Percentiles rank a stretch among this genome's conserved stretches.
These are phyloP conservation scores for Sugiyamaella novakii DNA, from an alignment of 1,139 yeast species.

Conservation along the genomic window DNA sequence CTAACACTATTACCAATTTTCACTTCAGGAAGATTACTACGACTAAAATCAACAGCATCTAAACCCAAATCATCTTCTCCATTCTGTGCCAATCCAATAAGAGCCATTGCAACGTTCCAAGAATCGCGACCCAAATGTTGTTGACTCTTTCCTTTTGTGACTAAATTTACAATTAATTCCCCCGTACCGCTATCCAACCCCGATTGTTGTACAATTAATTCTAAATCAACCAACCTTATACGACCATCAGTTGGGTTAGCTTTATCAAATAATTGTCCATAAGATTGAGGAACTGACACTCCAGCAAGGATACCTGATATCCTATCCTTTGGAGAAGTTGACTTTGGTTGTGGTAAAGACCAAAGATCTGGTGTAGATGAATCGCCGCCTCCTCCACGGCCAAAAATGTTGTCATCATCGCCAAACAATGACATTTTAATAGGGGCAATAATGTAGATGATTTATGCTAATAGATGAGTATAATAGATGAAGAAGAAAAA, in stretches of 20 bases:
- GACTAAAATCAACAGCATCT: constrained; percentile 33
- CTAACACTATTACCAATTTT: neutral
- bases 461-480: neutral
- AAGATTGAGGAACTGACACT: constrained; percentile 25
- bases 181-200: constrained; percentile 16
- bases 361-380: constrained; percentile 20
- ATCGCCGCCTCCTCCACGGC: neutral
- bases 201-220: constrained; percentile 19
- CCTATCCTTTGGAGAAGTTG: constrained; percentile 17
- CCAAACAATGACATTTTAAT: constrained; percentile 34
- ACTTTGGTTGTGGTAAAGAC: constrained; percentile 21
- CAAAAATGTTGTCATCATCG: constrained; percentile 22
- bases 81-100: constrained; percentile 41
- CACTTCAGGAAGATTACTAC: constrained; percentile 9
- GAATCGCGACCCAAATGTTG: constrained; percentile 24
- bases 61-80: constrained; percentile 39
- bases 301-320: constrained; percentile 22
- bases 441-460: too few relatives aligned
- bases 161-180: constrained; percentile 11
- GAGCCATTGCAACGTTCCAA: constrained; percentile 42
- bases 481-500: neutral
- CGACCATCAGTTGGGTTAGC: constrained; percentile 23
- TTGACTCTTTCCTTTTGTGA: constrained; percentile 16
- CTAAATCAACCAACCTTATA: constrained; percentile 21
- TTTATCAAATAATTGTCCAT: constrained; percentile 22